These are phyloP conservation scores for Prosopis cineraria DNA, from an alignment of 306 rosid genomes.

Conservation along the genomic window DNA sequence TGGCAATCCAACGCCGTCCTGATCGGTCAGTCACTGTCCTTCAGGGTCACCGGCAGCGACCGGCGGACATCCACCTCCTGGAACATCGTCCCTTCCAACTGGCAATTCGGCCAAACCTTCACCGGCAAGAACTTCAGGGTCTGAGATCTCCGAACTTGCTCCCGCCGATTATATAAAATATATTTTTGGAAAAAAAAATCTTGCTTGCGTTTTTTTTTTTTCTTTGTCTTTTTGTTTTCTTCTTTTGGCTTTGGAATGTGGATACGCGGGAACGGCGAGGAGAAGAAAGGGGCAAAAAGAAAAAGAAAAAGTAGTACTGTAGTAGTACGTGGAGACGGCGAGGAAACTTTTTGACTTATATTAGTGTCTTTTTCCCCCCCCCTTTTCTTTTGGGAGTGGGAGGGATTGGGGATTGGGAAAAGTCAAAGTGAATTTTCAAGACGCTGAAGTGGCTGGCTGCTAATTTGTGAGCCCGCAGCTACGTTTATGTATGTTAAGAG, in stretches of 20 bases:
- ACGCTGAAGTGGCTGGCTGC: slow-evolving; percentile 83
- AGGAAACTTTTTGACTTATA: slow-evolving; percentile 38
- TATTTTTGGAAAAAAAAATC: not conserved
- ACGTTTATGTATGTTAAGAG: slow-evolving; percentile 4
- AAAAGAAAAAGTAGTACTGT: too few species aligned
- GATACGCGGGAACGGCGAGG: slow-evolving; percentile 21
- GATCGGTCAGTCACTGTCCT: slow-evolving; percentile 82
- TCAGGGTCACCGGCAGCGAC: slow-evolving; percentile 79
- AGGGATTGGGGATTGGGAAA: slow-evolving; percentile 1
- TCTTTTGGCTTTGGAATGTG: slow-evolving; percentile 31
- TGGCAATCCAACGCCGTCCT: slow-evolving; percentile 72
- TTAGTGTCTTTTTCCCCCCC: not conserved
- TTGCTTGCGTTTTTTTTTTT: not conserved
- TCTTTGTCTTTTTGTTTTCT: not conserved
- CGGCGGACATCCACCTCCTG: slow-evolving; percentile 66
- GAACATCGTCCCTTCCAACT: slow-evolving; percentile 65
- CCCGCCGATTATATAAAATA: not conserved
- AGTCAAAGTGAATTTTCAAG: slow-evolving; percentile 28
- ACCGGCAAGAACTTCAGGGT: slow-evolving; percentile 70
- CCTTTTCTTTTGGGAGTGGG: not conserved
- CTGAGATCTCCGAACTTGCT: slow-evolving; percentile 12
- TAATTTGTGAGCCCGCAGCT: slow-evolving; percentile 73
- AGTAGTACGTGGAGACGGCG: not conserved
- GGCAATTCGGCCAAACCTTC: slow-evolving; percentile 92
- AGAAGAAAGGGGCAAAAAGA: slow-evolving; percentile 10